Percentiles rank a stretch among this genome's conserved stretches.
These are phyloP conservation scores for Bolboschoenus planiculmis DNA, from an alignment of 176 grass and related monocot species.

Conservation along the genomic window DNA sequence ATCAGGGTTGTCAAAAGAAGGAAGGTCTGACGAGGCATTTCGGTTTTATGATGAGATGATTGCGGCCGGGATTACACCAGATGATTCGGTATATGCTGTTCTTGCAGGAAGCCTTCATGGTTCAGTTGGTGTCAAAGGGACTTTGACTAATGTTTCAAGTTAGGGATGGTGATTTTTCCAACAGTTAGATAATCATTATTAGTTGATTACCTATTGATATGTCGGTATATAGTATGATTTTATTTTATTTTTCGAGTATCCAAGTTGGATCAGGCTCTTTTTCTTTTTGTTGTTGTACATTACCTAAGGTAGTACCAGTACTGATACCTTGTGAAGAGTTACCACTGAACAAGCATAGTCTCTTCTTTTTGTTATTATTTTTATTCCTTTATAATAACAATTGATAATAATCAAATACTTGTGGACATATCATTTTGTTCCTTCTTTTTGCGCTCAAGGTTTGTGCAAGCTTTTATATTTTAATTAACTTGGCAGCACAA, in stretches of 20 bases:
- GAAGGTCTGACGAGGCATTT: constrained; percentile 74
- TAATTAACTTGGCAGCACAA: not conserved
- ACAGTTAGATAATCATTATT: not conserved
- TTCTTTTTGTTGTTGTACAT: not conserved
- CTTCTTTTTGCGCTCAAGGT: not conserved
- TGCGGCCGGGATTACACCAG: constrained; percentile 48
- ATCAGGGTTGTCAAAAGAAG: constrained; percentile 70
- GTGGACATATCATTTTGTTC: not conserved
- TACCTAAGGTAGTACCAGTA: not conserved
- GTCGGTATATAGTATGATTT: not conserved
- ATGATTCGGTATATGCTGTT: constrained; percentile 59
- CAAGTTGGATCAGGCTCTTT: not conserved
- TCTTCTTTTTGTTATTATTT: not conserved
- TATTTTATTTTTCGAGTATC: too few relatives aligned
- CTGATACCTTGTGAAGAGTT: not conserved
- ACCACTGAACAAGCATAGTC: not conserved
- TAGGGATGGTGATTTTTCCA: not conserved
- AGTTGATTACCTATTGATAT: not conserved
- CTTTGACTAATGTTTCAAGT: not conserved
- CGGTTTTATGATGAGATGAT: constrained; percentile 69
- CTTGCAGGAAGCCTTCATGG: constrained; percentile 73
- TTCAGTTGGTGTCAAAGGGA: not conserved
- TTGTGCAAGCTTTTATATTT: not conserved
- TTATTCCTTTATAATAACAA: not conserved
- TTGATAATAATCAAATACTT: not conserved